A percentile compares a stretch with the other conserved stretches of the same genome.
These are phyloP conservation scores for Flaveria sonorensis DNA, from an alignment of 129 eudicot species.

Conservation along the genomic window DNA sequence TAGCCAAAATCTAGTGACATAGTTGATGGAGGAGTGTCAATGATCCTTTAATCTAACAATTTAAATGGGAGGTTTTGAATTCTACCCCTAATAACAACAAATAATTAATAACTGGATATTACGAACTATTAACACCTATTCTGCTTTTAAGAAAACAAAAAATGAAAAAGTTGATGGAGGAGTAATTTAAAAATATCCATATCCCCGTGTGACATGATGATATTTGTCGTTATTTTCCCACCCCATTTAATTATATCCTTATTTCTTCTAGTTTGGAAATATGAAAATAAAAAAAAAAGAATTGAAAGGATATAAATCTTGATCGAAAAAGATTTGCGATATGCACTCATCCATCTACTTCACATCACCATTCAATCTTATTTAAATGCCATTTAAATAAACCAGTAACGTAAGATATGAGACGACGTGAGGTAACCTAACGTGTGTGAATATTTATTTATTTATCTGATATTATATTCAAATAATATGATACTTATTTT, in stretches of 20 bases:
- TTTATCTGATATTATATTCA: too few relatives aligned
- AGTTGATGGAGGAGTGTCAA: too few relatives aligned
- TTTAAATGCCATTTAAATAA: not conserved
- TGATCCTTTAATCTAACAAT: too few relatives aligned
- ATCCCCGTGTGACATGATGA: slow-evolving; percentile 16
- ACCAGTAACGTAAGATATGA: not conserved
- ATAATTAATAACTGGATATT: too few relatives aligned
- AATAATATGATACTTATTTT: not conserved
- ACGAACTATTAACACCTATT: too few relatives aligned
- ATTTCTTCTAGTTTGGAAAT: too few relatives aligned
- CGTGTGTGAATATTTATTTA: too few relatives aligned
- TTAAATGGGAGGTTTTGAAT: too few relatives aligned
- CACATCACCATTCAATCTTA: not conserved
- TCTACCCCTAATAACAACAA: too few relatives aligned
- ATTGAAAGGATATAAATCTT: not conserved
- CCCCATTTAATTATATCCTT: slow-evolving; percentile 7
- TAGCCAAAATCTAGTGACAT: too few relatives aligned
- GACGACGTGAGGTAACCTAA: not conserved
- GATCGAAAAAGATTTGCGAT: not conserved
- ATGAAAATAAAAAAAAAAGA: not conserved
- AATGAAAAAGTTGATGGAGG: too few relatives aligned
- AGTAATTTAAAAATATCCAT: not conserved
- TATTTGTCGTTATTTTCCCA: not conserved
- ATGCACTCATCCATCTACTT: not conserved
- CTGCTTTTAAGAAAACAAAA: too few relatives aligned